A percentile compares a stretch with the other conserved stretches of the same genome.
phyloP scores from a whole-genome alignment of 2,329 filamentous ascomycete genomes.

The Rosellinia necatrix region DNA sequence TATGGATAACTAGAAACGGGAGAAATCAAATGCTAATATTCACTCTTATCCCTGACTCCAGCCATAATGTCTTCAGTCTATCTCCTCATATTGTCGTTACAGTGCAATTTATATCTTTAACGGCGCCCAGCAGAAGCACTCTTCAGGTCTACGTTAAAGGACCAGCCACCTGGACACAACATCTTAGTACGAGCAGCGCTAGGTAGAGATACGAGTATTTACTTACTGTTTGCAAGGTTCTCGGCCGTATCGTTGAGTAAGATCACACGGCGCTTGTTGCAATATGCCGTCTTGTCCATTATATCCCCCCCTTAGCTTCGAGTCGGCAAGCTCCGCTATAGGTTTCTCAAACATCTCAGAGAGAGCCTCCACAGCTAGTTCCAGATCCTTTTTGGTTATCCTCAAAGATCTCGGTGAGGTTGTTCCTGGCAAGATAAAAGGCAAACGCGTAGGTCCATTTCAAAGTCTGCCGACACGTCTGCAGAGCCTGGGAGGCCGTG shows the following conservation, averaged over 20 bases:
- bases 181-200: background rate
- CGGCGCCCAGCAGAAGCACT: constrained; percentile 21
- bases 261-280: constrained; percentile 88
- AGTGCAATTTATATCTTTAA: constrained; percentile 9
- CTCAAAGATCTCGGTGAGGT: constrained; percentile 95
- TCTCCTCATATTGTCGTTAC: constrained; percentile 23
- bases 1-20: background rate
- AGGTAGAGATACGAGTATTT: background rate
- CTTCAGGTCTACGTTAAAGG: constrained; percentile 42
- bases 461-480: constrained; percentile 95
- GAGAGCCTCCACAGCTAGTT: constrained; percentile 94
- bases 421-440: constrained; percentile 95
- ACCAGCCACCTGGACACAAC: constrained; percentile 37
- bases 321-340: constrained; percentile 77
- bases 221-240: constrained; percentile 83
- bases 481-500: constrained; percentile 87
- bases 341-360: constrained; percentile 99
- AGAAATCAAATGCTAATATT: constrained; percentile 13
- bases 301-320: constrained; percentile 98
- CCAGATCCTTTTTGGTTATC: constrained; percentile 98
- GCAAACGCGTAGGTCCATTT: constrained; percentile 99
- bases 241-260: constrained; percentile 90
- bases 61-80: constrained; percentile 25
- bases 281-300: constrained; percentile 98
- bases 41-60: constrained; percentile 24